Base-by-base conservation (phyloP, 257 asterid genomes). In the Ligustrum vulgare region DNA sequence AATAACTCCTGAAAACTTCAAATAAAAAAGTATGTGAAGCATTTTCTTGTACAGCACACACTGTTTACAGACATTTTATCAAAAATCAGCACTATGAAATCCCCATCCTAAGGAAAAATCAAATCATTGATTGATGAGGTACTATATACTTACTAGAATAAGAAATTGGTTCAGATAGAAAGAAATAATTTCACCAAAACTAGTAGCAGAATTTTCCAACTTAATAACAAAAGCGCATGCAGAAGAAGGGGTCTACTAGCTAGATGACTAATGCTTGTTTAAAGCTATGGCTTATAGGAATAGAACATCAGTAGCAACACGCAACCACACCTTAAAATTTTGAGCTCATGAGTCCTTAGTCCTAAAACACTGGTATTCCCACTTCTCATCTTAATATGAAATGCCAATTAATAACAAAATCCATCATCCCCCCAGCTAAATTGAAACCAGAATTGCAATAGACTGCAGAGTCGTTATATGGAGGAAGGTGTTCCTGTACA, bases 391-490 rank as follows among this genome's bases (percentile, higher is more conserved):
- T 41, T 41, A 41, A 41, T 41, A 41, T 41, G 49, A 41, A 41
- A 10, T 41, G 16, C 60, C 60, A 66, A 34, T 72, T 62, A 62
- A 76, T 69, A 33, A 63, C 72, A 43, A 18, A 49, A 45, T 28
- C 67, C 49, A 74, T 13, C 47, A 11, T 41, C 49, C 13, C 49
- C 49, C 16, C 16, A 41, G 20, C n/a, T 58, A 58, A 37, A 72
- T 65, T 35, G 36, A 64, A 22, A 65, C 66, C 54, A 15, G 6
- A 78, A 58, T 31, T 66, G 35, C 36, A 49, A 51, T 54, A 79
- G 43, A 73, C 15, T 60, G 67, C 10, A 62, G 13, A 60, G n/a
- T 70, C 70, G 71, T 56, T 36, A 67, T 70, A 41, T 23, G 72
- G 72, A 60, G 58, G 6, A 37, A 62, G 34, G n/a, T 39, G 54